A percentile compares a stretch with the other conserved stretches of the same genome.
Evolutionary conservation across 768 basidiomycete genomes (phyloP).

Genomic region (Leccinum disarticulatum): DNA sequence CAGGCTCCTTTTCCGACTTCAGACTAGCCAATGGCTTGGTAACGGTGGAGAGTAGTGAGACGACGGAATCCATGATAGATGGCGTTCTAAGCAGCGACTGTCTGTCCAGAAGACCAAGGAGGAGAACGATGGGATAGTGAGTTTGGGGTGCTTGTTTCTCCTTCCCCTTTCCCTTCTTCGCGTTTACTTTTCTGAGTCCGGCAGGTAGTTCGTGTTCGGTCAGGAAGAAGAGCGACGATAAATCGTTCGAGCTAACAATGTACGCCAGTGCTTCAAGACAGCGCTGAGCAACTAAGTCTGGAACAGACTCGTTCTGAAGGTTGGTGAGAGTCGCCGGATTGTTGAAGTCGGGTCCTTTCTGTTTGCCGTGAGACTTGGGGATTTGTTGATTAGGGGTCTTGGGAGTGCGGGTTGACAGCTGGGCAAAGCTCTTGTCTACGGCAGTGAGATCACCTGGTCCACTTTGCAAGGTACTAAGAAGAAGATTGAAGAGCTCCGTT

Average conservation of each 20-base stretch:
- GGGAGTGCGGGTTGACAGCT: conserved; percentile 75
- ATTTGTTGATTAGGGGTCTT: conserved; percentile 45
- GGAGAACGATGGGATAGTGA: conserved; percentile 87
- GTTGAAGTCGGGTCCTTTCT: conserved; percentile 58
- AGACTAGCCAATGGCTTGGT: conserved; percentile 78
- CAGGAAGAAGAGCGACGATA: conserved; percentile 90
- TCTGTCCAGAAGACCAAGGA: conserved; percentile 86
- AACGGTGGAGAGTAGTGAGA: conserved; percentile 81
- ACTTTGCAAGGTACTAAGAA: conserved; percentile 93
- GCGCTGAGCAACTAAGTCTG: conserved; percentile 91
- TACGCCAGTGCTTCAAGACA: conserved; percentile 89
- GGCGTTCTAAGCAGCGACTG: conserved; percentile 83
- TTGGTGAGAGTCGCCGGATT: conserved; percentile 49
- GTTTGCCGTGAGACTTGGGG: conserved; percentile 62
- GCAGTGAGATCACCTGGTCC: conserved; percentile 89
- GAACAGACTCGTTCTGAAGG: conserved; percentile 75
- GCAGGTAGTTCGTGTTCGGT: conserved; percentile 89
- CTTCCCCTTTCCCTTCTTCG: conserved; percentile 94
- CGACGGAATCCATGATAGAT: conserved; percentile 91
- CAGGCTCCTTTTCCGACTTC: conserved; percentile 46
- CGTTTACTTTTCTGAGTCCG: conserved; percentile 64
- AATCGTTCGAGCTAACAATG: conserved; percentile 83
- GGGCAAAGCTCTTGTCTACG: conserved; percentile 92
- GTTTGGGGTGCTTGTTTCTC: conserved; percentile 80
- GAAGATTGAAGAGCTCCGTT: conserved; percentile 88